A percentile compares a stretch with the other conserved stretches of the same genome.
Conservation (phyloP, 83 land plant species). For the Picea abies region DNA sequence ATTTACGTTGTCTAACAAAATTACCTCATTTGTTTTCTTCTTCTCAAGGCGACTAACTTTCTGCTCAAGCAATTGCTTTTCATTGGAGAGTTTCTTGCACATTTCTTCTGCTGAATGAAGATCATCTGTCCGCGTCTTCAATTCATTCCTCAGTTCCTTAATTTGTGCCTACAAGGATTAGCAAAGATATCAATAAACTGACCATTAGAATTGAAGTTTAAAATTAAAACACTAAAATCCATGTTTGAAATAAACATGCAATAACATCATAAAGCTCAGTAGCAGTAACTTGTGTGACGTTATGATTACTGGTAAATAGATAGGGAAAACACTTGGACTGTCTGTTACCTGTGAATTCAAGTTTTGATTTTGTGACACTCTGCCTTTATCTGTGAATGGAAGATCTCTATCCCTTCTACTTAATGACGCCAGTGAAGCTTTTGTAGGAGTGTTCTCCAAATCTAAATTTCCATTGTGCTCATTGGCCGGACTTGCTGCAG, state of each 20-base stretch:
- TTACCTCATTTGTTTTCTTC: slow-evolving; percentile 73
- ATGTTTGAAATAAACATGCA: background rate
- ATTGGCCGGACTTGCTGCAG: background rate
- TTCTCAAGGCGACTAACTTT: slow-evolving; percentile 74
- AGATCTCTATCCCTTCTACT: slow-evolving; percentile 11
- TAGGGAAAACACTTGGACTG: background rate
- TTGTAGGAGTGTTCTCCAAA: slow-evolving; percentile 11
- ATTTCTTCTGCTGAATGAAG: slow-evolving; percentile 63
- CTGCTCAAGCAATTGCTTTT: slow-evolving; percentile 81
- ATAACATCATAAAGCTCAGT: background rate
- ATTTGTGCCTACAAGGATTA: slow-evolving; percentile 18
- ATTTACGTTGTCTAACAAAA: background rate
- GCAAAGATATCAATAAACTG: background rate
- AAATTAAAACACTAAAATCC: no score
- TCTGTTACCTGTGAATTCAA: slow-evolving; percentile 6
- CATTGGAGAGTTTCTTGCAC: slow-evolving; percentile 56
- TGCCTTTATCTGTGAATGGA: slow-evolving; percentile 12
- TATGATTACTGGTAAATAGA: no score
- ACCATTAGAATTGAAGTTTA: background rate
- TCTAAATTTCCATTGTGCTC: background rate
- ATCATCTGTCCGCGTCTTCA: slow-evolving; percentile 59
- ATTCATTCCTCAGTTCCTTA: slow-evolving; percentile 68
- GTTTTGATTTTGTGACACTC: slow-evolving; percentile 14
- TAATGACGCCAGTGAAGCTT: background rate
- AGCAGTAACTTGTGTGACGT: background rate